Conservation (phyloP, 176 grass and related monocot genomes). For the Tillandsia leiboldiana region DNA sequence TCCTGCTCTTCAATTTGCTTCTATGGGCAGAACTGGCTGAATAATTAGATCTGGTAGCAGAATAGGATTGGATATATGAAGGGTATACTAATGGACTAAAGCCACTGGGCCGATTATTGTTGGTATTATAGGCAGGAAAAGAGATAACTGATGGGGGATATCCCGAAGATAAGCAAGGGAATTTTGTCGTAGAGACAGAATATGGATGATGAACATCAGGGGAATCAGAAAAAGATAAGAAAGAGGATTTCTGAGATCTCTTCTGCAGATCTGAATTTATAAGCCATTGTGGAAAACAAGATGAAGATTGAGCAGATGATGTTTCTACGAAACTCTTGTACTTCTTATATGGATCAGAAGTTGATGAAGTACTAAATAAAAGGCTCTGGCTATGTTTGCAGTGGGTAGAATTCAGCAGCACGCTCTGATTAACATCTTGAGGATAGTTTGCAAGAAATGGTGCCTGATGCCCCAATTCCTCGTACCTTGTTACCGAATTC, state of each 20-base stretch:
- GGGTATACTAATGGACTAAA: conserved; percentile 17
- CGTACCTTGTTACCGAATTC: conserved; percentile 19
- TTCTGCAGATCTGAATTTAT: conserved; percentile 24
- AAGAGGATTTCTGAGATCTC: conserved; percentile 27
- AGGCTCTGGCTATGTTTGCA: conserved; percentile 21
- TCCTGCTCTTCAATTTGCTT: conserved; percentile 12
- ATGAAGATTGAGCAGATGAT: conserved; percentile 31
- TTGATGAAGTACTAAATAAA: conserved; percentile 19
- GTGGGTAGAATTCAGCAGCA: conserved; percentile 18
- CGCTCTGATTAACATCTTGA: conserved; percentile 16
- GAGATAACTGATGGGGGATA: conserved; percentile 22
- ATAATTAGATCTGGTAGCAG: conserved; percentile 24
- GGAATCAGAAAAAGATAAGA: conserved; percentile 28
- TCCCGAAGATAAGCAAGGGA: conserved; percentile 10
- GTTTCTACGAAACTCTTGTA: conserved; percentile 19
- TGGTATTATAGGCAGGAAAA: conserved; percentile 21
- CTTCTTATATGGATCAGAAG: conserved; percentile 16
- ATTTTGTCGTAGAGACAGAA: conserved; percentile 15
- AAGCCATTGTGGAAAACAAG: conserved; percentile 26
- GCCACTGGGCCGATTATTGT: conserved; percentile 27
- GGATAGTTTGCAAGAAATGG: conserved; percentile 13
- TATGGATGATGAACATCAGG: conserved; percentile 22
- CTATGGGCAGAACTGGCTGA: conserved; percentile 7
- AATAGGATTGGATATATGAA: conserved; percentile 20
- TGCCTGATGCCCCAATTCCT: conserved; percentile 13